Evolutionary conservation across 257 asterid species (phyloP).

Genomic region (Solanum chilense): DNA sequence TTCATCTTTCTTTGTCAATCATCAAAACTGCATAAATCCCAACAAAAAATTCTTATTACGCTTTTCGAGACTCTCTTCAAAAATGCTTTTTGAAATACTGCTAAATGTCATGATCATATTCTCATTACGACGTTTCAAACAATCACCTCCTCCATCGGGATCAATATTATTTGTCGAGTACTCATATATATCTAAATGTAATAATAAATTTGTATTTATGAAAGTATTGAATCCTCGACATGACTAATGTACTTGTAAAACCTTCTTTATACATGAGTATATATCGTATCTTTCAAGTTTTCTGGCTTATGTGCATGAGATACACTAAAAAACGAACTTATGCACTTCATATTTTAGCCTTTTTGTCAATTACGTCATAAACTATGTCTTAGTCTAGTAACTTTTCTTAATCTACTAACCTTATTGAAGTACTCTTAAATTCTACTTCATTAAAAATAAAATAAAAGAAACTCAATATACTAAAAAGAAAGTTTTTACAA

Average conservation of each 20-base stretch:
- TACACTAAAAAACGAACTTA: neutral
- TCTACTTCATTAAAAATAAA: too few species aligned
- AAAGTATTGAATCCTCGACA: neutral
- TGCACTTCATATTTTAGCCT: neutral
- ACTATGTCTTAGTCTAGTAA: too few species aligned
- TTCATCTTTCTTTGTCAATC: too few species aligned
- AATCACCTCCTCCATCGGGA: neutral
- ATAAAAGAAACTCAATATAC: neutral
- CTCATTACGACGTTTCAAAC: neutral
- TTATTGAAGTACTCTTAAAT: too few species aligned
- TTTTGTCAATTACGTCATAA: neutral
- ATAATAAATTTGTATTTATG: neutral
- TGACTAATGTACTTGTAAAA: neutral
- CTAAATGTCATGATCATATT: neutral
- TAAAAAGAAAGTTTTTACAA: too few species aligned
- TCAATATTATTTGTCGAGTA: neutral
- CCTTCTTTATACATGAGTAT: neutral
- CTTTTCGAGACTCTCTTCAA: too few species aligned
- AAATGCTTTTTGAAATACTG: too few species aligned
- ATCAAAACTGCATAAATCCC: too few species aligned
- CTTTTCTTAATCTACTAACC: too few species aligned
- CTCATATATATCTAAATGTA: too few species aligned
- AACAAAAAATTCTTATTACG: too few species aligned
- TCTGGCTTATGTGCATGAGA: neutral
- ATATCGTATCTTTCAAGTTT: too few species aligned